Evolutionary conservation across 768 basidiomycete species (phyloP), one percentile per base, ranked within the genome.

Genomic region (Tylopilus sp.): DNA sequence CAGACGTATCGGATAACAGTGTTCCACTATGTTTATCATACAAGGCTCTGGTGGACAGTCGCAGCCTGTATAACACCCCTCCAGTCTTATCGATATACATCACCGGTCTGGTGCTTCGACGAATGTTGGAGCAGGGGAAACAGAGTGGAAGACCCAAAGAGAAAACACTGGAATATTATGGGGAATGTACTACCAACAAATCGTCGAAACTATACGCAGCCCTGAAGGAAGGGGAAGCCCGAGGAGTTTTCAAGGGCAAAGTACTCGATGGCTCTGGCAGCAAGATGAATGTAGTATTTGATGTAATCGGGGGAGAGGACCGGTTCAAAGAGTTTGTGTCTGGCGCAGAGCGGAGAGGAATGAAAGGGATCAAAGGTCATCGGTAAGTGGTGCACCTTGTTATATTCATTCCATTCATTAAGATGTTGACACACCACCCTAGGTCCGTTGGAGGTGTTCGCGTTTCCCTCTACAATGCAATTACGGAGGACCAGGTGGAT

Each of bases 261-360:
- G 94, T 96, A 19, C 76, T 81, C 63, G 77, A 79, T 52, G 87
- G 83, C 6, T 83, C 85, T 44, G 80, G 87, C 54, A 98, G 95
- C 71, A 89, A 89, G 84, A 98, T 98, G 96, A 99, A 99, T 67
- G 78, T 92, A 16, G 89, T 92, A 1, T 98, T 98, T 71, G 81
- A 83, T 48, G 74, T 95, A 13, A 58, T 83, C 13, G 88, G 85
- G 0, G 87, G 84, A 0, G 85, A 89, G n/a, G 87, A 79, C 1
- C 78, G 76, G 19, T 77, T 97, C 69, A 81, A 82, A 62, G 71
- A 74, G 61, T 98, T 98, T 69, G 67, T 98, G 58, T 76, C 79
- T 19, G 92, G 88, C 11, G 95, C 95, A 0, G 87, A 92, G 64
- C 76, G 75, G 60, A 75, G 70, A 52, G 91, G 89, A 0, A 85